A percentile compares a stretch with the other conserved stretches of the same genome.
Evolutionary conservation across 495 filamentous ascomycete genomes (phyloP).

Genomic region (Talaromyces nanjingensis): DNA sequence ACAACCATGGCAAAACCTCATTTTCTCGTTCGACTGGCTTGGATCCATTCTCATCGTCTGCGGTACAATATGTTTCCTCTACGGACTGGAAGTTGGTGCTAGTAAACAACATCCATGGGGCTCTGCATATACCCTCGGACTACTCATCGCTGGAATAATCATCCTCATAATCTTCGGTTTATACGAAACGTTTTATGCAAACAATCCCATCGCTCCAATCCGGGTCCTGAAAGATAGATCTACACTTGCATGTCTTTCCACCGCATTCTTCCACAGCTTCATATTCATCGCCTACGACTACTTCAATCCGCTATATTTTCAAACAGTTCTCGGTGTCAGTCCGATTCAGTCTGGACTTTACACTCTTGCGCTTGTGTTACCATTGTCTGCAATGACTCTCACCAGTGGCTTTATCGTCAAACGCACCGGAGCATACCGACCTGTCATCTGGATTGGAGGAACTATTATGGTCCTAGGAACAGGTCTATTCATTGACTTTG

Average conservation of each 20-base stretch:
- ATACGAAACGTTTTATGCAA: conserved; percentile 9
- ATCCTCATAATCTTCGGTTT: conserved; percentile 35
- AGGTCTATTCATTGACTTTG: conserved; percentile 57
- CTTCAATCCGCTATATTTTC: conserved; percentile 50
- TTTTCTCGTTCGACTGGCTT: conserved; percentile 65
- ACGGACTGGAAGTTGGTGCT: conserved; percentile 67
- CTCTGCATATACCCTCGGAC: conserved; percentile 42
- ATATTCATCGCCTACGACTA: conserved; percentile 40
- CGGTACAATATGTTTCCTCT: conserved; percentile 62
- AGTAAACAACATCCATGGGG: conserved; percentile 34
- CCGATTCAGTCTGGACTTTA: conserved; percentile 67
- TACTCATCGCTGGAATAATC: not conserved
- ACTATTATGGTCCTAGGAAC: conserved; percentile 55
- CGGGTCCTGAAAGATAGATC: not conserved
- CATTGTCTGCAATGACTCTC: conserved; percentile 48
- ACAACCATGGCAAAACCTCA: conserved; percentile 41
- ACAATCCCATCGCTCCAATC: conserved; percentile 30
- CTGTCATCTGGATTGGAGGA: conserved; percentile 50
- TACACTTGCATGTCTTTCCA: conserved; percentile 14
- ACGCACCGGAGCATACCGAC: conserved; percentile 44
- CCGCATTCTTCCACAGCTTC: conserved; percentile 29
- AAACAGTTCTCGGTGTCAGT: conserved; percentile 51
- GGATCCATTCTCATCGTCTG: conserved; percentile 56
- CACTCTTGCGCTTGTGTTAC: conserved; percentile 58
- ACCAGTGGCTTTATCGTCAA: conserved; percentile 41